Evolutionary conservation across 108 stramenopile genomes (phyloP), one percentile per base, ranked within the genome.

Genomic region (Skeletonema menzelii): DNA sequence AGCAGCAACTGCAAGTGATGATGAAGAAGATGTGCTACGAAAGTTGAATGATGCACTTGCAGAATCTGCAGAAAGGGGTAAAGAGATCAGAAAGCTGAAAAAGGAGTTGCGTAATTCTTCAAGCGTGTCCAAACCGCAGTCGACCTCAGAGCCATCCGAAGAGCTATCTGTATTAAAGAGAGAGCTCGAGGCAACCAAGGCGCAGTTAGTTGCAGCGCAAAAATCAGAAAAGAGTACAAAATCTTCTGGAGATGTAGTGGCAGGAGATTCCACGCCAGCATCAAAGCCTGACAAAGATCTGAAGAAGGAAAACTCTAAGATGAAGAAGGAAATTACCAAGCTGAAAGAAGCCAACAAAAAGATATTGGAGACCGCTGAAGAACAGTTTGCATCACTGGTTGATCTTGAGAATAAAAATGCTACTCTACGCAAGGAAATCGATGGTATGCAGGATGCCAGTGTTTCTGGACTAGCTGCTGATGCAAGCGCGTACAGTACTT

Each of bases 271-370:
- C 8, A 15, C 27, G 11, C 6, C 37, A 14, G 26, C 32, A 56
- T 47, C 71, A 5, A 55, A 62, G 61, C 12, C 61, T 13, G 61
- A 62, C 38, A 62, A 35, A 62, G 61, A 62, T 62, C 19, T 62
- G 30, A 62, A 62, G 71, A 72, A 64, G 73, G 14, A 64, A 47
- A 47, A 47, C 22, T 72, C 42, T 17, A 80, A 66, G 63, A 35
- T 76, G 73, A 79, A 81, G 57, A 67, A 62, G 24, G 71, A 76
- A 40, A 59, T 81, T 40, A 30, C 67, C 2, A 70, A 81, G 62
- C 70, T 83, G 37, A 80, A 83, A 56, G 82, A 76, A 75, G 78
- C 74, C 2, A 79, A 82, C 56, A 73, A 73, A 20, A 73, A 68
- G 55, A 68, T 80, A 49, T 59, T 80, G 6, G 71, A 80, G 38